Conservation (phyloP, 2,329 filamentous ascomycete species). For the Pseudopithomyces chartarum region DNA sequence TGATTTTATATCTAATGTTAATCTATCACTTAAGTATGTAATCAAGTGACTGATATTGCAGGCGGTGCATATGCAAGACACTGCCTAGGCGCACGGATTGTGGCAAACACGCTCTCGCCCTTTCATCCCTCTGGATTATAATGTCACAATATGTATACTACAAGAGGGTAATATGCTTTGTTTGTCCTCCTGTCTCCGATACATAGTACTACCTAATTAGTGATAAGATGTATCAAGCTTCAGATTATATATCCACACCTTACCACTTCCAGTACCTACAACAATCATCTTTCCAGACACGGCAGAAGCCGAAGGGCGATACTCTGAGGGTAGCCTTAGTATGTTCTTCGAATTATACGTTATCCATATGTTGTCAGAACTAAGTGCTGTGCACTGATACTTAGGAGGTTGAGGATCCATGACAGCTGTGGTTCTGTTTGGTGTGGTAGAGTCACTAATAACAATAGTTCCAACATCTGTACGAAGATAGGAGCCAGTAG, state of each 20-base stretch:
- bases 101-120: no score
- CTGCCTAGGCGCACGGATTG: no score
- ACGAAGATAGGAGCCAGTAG: slow-evolving; percentile 14
- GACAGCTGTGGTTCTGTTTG: slow-evolving; percentile 1
- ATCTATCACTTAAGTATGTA: no score
- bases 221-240: neutral
- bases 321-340: slow-evolving; percentile 20
- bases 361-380: slow-evolving; percentile 10
- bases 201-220: neutral
- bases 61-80: no score
- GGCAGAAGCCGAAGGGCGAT: slow-evolving; percentile 16
- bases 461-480: slow-evolving; percentile 19
- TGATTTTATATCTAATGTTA: no score
- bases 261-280: slow-evolving; percentile 15
- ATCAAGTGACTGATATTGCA: no score
- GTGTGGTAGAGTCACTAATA: neutral
- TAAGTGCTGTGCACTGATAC: slow-evolving; percentile 15
- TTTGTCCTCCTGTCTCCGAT: no score
- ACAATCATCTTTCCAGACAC: slow-evolving; percentile 16
- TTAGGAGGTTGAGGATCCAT: slow-evolving; percentile 9
- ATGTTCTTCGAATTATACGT: slow-evolving; percentile 20
- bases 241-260: slow-evolving; percentile 17
- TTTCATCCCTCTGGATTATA: no score
- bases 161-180: no score
- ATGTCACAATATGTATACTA: no score